A percentile compares a stretch with the other conserved stretches of the same genome.
phyloP scores from a whole-genome alignment of 305 asterid species.

The Ruellia speciosa region DNA sequence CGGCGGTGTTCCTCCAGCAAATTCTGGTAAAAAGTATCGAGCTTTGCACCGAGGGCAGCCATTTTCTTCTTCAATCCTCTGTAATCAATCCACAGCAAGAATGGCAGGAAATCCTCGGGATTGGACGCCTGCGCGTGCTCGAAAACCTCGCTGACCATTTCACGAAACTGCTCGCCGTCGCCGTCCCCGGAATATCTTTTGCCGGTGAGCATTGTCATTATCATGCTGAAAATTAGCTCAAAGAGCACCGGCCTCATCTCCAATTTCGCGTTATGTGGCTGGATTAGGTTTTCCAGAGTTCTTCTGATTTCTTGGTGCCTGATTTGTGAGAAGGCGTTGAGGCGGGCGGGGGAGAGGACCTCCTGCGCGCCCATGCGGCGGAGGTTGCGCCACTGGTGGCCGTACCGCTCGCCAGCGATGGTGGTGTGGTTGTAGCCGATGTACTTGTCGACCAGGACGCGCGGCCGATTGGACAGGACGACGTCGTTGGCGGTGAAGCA shows the following conservation, averaged over 20 bases:
- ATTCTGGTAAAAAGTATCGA: slow-evolving; percentile 30
- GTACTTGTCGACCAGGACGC: not conserved
- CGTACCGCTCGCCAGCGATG: not conserved
- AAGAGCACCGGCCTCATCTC: slow-evolving; percentile 30
- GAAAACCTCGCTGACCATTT: slow-evolving; percentile 29
- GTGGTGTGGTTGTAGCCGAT: not conserved
- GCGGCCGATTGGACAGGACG: not conserved
- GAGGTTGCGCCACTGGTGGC: not conserved
- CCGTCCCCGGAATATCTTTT: slow-evolving; percentile 23
- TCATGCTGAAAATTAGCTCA: slow-evolving; percentile 29
- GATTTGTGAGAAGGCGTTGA: not conserved
- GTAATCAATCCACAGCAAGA: slow-evolving; percentile 37
- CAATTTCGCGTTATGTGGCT: slow-evolving; percentile 1
- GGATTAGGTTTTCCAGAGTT: slow-evolving; percentile 18
- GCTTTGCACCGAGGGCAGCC: slow-evolving; percentile 17
- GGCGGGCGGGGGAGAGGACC: not conserved
- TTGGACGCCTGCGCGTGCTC: slow-evolving; percentile 28
- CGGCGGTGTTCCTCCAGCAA: slow-evolving; percentile 38
- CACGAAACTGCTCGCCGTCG: slow-evolving; percentile 23
- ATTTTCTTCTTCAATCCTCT: slow-evolving; percentile 34
- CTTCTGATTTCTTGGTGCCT: slow-evolving; percentile 32
- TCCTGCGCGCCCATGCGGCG: not conserved
- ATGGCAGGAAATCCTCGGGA: slow-evolving; percentile 45
- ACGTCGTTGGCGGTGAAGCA: slow-evolving; percentile 27
- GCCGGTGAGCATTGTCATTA: slow-evolving; percentile 40